Conservation (phyloP, 345 rosid genomes). For the Geranium brycei region DNA sequence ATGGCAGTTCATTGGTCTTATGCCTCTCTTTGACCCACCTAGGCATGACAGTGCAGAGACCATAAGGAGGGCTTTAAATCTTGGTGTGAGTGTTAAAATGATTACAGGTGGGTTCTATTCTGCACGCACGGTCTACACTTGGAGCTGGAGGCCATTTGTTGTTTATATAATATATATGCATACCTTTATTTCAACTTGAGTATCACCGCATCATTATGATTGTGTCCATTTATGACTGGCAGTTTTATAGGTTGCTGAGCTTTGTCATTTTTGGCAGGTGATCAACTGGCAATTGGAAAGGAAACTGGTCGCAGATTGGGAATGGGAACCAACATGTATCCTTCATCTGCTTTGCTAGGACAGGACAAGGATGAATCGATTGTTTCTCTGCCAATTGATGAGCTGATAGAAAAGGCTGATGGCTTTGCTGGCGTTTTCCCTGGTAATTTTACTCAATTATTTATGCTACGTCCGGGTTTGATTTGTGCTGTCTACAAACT, state of each 20-base stretch:
- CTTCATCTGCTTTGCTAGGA: conserved; percentile 88
- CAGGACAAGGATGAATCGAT: conserved; percentile 92
- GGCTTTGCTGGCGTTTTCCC: conserved; percentile 99
- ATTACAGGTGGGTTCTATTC: conserved; percentile 53
- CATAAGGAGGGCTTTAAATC: conserved; percentile 82
- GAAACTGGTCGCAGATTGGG: conserved; percentile 98
- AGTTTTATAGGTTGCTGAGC: conserved; percentile 7
- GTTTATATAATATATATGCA: neutral
- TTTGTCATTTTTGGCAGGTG: conserved; percentile 39
- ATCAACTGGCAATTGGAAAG: conserved; percentile 94
- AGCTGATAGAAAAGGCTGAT: conserved; percentile 94
- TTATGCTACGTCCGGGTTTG: too few species aligned
- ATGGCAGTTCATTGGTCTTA: conserved; percentile 89
- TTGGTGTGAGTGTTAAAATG: conserved; percentile 96
- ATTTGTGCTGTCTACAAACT: too few species aligned
- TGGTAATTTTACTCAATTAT: conserved; percentile 29
- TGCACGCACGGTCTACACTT: too few species aligned
- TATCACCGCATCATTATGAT: neutral
- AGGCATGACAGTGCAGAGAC: conserved; percentile 99
- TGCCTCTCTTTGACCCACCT: conserved; percentile 99
- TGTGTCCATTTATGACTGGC: neutral
- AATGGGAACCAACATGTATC: conserved; percentile 99
- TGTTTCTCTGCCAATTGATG: conserved; percentile 81
- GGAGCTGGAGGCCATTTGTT: too few species aligned
- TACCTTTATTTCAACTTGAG: neutral